A percentile compares a stretch with the other conserved stretches of the same genome.
Conservation (phyloP, 129 eudicot species). For the Flaveria robusta region DNA sequence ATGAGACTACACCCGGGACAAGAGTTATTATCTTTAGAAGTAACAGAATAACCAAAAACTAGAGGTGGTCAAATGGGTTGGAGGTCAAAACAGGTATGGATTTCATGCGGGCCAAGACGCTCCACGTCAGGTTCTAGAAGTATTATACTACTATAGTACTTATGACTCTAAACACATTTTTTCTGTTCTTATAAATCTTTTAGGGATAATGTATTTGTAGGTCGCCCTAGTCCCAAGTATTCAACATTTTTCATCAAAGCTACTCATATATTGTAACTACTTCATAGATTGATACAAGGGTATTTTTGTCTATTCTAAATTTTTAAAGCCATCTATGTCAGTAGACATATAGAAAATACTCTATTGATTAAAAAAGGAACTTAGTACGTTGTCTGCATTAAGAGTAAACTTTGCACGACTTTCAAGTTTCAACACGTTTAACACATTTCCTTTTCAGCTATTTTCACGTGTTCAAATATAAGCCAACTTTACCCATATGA, state of each 20-base stretch:
- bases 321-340: neutral
- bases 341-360: too few species aligned
- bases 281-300: neutral
- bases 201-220: neutral
- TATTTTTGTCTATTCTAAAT: neutral
- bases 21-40: neutral
- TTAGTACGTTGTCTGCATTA: neutral
- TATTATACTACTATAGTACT: neutral
- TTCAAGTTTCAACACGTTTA: neutral
- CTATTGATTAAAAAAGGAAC: neutral
- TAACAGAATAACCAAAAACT: neutral
- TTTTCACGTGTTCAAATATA: neutral
- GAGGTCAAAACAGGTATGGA: neutral
- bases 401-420: neutral
- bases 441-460: neutral
- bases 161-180: neutral
- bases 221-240: neutral
- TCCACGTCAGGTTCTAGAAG: neutral
- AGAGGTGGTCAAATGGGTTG: slow-evolving; percentile 3
- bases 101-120: neutral
- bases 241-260: slow-evolving; percentile 5
- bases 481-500: neutral
- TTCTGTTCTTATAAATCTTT: neutral
- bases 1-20: slow-evolving; percentile 7
- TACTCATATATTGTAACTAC: neutral